Evolutionary conservation across 257 asterid genomes (phyloP), one percentile per base, ranked within the genome.

Genomic region (Solanum sejunctum): DNA sequence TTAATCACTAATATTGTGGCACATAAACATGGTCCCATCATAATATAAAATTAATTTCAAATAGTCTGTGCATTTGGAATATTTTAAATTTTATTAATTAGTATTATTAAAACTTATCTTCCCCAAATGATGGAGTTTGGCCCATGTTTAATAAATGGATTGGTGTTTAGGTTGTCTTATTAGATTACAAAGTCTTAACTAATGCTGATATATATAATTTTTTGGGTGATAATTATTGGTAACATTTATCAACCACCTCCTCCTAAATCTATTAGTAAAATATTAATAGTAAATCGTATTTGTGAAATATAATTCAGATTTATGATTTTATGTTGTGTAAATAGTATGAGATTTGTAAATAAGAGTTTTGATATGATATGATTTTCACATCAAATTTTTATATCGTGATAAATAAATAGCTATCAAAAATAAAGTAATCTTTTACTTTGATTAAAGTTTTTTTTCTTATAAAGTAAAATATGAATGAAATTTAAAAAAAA

Each of bases 81-180:
- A 41, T 58, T 58, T n/a, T 28, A 45, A 26, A 45, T 52, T 23
- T 45, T 54, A 7, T 15, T 20, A 43, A 47, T 90, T 12, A 51
- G 60, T 55, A 66, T 66, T 28, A 85, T 77, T 88, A 84, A 87
- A 89, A 80, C 80, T 91, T 92, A 92, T 90, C 91, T 82, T 83
- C 84, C 47, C 57, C 41, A 32, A 20, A 75, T 43, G 75, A 16
- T 66, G 87, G 89, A 84, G 70, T 73, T 57, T 63, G 85, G 77
- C 83, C 45, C 84, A 81, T 81, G 69, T 61, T 58, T 81, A 56
- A 21, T 28, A 18, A 52, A 18, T 36, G 67, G 69, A 32, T 84
- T 8, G 41, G 54, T 55, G 81, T 70, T 55, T 67, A 67, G 3
- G 73, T 49, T 18, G 23, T 60, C 39, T 41, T 81, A 39, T 63